Conservation (phyloP, 2,329 filamentous ascomycete genomes). For the Niveomyces coronatus region DNA sequence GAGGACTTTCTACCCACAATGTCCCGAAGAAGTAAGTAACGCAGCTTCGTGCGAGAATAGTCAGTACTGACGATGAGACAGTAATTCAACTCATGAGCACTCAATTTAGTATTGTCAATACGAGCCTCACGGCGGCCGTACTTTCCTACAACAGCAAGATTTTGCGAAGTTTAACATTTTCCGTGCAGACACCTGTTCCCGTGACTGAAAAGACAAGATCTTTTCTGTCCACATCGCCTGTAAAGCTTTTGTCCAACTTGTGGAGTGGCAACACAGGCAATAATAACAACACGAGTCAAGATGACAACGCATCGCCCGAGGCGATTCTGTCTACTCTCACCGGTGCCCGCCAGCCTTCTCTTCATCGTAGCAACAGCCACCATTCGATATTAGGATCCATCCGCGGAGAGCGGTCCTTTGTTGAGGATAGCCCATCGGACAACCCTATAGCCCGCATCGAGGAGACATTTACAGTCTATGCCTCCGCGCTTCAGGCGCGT, state of each 20-base stretch:
- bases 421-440: constrained; percentile 43
- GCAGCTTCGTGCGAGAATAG: background rate
- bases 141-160: constrained; percentile 71
- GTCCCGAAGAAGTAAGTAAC: constrained; percentile 55
- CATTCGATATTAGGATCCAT: constrained; percentile 46
- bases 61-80: constrained; percentile 29
- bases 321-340: constrained; percentile 13
- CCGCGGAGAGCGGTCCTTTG: constrained; percentile 26
- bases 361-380: constrained; percentile 35
- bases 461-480: constrained; percentile 75
- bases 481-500: constrained; percentile 70
- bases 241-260: constrained; percentile 80
- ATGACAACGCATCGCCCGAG: constrained; percentile 20
- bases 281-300: constrained; percentile 37
- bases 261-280: constrained; percentile 51
- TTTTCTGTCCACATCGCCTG: constrained; percentile 72
- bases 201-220: constrained; percentile 55
- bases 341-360: constrained; percentile 33
- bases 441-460: constrained; percentile 67
- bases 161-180: constrained; percentile 57
- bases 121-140: constrained; percentile 53
- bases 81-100: constrained; percentile 63
- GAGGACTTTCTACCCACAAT: constrained; percentile 67
- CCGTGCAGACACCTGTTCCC: constrained; percentile 28
- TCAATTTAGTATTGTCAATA: constrained; percentile 59